These are phyloP conservation scores for Exsudoporus floridanus DNA, from an alignment of 1,284 basidiomycete species.

Conservation along the genomic window DNA sequence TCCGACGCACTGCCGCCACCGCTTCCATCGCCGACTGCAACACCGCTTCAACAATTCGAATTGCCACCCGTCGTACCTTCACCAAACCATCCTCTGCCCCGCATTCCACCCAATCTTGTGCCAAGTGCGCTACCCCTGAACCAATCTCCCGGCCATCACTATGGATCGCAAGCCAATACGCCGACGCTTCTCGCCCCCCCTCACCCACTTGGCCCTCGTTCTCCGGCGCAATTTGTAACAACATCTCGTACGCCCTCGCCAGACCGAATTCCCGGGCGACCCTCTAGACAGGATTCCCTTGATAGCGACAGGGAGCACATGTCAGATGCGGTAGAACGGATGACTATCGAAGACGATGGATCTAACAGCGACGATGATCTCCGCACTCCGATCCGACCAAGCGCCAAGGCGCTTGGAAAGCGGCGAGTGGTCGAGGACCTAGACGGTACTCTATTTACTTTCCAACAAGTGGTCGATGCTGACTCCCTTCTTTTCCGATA, in stretches of 20 bases:
- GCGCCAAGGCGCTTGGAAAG: conserved; percentile 81
- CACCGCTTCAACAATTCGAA: conserved; percentile 35
- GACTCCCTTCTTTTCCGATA: conserved; percentile 1
- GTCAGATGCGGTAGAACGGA: conserved; percentile 24
- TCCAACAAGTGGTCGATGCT: neutral
- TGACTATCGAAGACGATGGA: conserved; percentile 33
- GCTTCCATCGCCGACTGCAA: conserved; percentile 40
- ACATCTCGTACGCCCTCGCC: conserved; percentile 57
- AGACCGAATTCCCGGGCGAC: conserved; percentile 32
- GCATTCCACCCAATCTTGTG: conserved; percentile 33
- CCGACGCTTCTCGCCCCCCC: conserved; percentile 55
- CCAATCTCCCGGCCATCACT: conserved; percentile 22
- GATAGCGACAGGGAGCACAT: conserved; percentile 25
- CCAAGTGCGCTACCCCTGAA: conserved; percentile 17
- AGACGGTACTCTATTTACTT: conserved; percentile 38
- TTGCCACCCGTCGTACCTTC: conserved; percentile 39
- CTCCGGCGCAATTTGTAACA: conserved; percentile 44
- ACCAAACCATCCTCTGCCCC: conserved; percentile 39
- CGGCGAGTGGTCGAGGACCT: conserved; percentile 54
- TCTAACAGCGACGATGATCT: conserved; percentile 35
- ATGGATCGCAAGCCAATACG: conserved; percentile 26
- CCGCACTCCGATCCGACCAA: conserved; percentile 49
- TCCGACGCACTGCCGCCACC: conserved; percentile 41
- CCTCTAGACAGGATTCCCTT: conserved; percentile 23
- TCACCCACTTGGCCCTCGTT: conserved; percentile 68